Percentiles rank a stretch among this genome's conserved stretches.
Conservation (phyloP, 2,329 filamentous ascomycete genomes). For the Dothidotthia symphoricarpi region DNA sequence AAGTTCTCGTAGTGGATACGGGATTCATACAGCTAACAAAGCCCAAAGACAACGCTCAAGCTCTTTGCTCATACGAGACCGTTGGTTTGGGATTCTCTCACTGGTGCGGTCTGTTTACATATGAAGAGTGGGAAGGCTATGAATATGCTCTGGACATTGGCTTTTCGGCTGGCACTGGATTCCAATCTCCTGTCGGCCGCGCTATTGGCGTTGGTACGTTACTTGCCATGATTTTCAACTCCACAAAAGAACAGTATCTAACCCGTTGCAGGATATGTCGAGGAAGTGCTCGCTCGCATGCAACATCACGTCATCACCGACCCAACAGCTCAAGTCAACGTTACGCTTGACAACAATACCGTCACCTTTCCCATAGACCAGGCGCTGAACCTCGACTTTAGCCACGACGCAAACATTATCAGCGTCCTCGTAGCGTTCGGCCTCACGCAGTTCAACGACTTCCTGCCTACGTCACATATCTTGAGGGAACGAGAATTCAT, state of each 20-base stretch:
- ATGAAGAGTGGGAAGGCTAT: constrained; percentile 70
- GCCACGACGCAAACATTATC: constrained; percentile 73
- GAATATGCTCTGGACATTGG: constrained; percentile 68
- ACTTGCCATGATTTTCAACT: background rate
- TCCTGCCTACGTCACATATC: constrained; percentile 57
- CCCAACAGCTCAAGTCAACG: constrained; percentile 54
- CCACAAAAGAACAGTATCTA: background rate
- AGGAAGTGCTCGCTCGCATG: constrained; percentile 70
- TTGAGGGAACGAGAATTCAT: constrained; percentile 60
- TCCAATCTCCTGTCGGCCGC: constrained; percentile 64
- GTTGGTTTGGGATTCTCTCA: constrained; percentile 72
- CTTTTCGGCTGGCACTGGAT: constrained; percentile 62
- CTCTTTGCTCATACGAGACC: constrained; percentile 74
- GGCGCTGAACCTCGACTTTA: constrained; percentile 73
- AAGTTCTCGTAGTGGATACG: constrained; percentile 1
- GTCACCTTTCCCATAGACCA: constrained; percentile 73
- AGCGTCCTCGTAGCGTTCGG: constrained; percentile 71
- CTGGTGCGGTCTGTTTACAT: constrained; percentile 74
- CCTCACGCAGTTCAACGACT: constrained; percentile 64
- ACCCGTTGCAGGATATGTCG: constrained; percentile 49
- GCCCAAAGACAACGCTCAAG: constrained; percentile 60
- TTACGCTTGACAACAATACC: constrained; percentile 66
- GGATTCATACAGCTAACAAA: constrained; percentile 31
- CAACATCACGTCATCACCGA: constrained; percentile 58
- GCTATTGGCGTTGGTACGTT: constrained; percentile 68